phyloP scores from a whole-genome alignment of 1,284 basidiomycete genomes.

The Malassezia obtusa region DNA sequence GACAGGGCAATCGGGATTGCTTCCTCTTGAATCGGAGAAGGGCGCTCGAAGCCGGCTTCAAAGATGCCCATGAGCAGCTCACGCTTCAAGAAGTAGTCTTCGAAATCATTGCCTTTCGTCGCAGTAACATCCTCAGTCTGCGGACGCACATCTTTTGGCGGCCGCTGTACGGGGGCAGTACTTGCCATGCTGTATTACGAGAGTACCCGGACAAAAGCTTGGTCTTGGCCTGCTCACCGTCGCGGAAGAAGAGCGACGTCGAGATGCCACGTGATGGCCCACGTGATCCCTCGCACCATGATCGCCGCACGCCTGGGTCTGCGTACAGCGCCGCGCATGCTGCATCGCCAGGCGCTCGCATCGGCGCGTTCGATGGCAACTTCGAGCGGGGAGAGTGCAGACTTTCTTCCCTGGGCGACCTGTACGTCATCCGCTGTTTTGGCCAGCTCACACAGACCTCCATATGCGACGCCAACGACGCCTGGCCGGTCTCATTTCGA shows the following conservation, averaged over 20 bases:
- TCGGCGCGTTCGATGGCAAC: not conserved
- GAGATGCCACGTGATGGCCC: not conserved
- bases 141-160: conserved; percentile 35
- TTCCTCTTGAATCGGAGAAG: conserved; percentile 97
- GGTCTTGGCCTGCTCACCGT: not conserved
- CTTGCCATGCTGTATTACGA: conserved; percentile 7
- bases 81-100: conserved; percentile 47
- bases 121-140: conserved; percentile 47
- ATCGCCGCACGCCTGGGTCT: not conserved
- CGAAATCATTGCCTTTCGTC: conserved; percentile 48
- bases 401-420: conserved; percentile 8
- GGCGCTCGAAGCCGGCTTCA: conserved; percentile 65
- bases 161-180: conserved; percentile 12
- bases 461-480: conserved; percentile 32
- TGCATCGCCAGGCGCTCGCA: not conserved
- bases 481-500: conserved; percentile 34
- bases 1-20: conserved; percentile 56
- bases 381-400: not conserved
- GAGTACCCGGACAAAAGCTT: too few relatives aligned
- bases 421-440: conserved; percentile 15
- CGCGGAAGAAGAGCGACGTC: not conserved
- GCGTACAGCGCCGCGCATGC: not conserved
- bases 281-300: not conserved
- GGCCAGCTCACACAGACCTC: conserved; percentile 23
- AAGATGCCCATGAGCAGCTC: conserved; percentile 49